These are phyloP conservation scores for Aurantiochytrium sp. DNA, from an alignment of 108 stramenopile species.

Conservation along the genomic window DNA sequence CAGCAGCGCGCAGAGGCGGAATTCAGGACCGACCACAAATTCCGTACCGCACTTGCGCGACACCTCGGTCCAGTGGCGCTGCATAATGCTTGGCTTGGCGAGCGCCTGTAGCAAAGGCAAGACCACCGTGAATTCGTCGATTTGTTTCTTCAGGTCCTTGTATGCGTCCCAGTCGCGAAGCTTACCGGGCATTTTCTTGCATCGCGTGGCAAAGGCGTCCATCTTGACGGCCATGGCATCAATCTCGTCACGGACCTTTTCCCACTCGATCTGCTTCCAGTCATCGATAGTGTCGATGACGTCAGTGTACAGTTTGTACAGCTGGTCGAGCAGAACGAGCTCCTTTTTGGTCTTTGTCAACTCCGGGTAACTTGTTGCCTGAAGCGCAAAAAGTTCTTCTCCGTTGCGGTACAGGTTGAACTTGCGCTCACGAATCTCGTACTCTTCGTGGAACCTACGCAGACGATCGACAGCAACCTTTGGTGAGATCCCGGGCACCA, in stretches of 20 bases:
- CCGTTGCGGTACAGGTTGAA: slow-evolving; percentile 69
- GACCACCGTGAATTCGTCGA: slow-evolving; percentile 73
- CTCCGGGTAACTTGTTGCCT: slow-evolving; percentile 68
- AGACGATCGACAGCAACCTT: slow-evolving; percentile 79
- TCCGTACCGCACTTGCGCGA: slow-evolving; percentile 52
- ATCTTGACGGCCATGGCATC: slow-evolving; percentile 67
- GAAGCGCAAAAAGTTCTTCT: slow-evolving; percentile 75
- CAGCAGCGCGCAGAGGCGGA: slow-evolving; percentile 60
- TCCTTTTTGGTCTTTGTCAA: slow-evolving; percentile 71
- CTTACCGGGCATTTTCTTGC: slow-evolving; percentile 73
- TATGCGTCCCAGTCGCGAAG: slow-evolving; percentile 75
- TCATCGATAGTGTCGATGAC: slow-evolving; percentile 70
- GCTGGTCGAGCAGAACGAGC: slow-evolving; percentile 66
- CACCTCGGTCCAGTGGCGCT: slow-evolving; percentile 80
- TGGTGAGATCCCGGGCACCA: slow-evolving; percentile 66
- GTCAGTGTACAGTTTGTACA: slow-evolving; percentile 74
- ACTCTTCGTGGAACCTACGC: slow-evolving; percentile 72
- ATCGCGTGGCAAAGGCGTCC: slow-evolving; percentile 62
- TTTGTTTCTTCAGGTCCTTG: slow-evolving; percentile 61
- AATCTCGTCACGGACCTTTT: slow-evolving; percentile 55
- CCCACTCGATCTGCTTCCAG: slow-evolving; percentile 72
- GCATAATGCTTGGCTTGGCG: slow-evolving; percentile 69
- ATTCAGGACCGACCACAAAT: slow-evolving; percentile 64
- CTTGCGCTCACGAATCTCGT: slow-evolving; percentile 71
- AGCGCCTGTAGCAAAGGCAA: slow-evolving; percentile 72